Base-by-base conservation (phyloP, 2,329 filamentous ascomycete species). In the Raffaelea deltoideospora region DNA sequence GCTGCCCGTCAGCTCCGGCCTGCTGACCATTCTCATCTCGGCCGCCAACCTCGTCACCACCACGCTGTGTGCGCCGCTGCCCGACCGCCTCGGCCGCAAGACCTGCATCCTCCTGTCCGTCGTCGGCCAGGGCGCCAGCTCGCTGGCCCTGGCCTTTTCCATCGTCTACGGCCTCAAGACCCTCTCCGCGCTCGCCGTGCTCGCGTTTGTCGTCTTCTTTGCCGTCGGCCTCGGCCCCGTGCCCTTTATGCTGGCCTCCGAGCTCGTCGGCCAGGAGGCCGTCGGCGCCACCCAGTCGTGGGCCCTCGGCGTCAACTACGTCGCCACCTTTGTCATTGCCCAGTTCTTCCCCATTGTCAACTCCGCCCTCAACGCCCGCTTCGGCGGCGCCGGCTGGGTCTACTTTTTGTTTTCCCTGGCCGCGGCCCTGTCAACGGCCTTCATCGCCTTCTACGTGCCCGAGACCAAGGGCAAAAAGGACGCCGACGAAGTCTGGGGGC, bases 291-390 rank as follows among this genome's bases (percentile, higher is more conserved):
- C 85, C 1, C 90, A 98, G 55, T 87, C 80, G 40, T 92, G 86
- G 71, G 82, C 79, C 1, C 59, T 96, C 19, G 84, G 76, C 2
- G 79, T 83, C 13, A 96, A 90, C 55, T 96, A 92, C 66, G 66
- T 84, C 20, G 81, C 86, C 1, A 96, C 88, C 0, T 96, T 95
- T 51, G 48, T 93, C 18, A 86, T 98, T 3, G 87, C 88, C 0
- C 86, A 95, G 49, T 93, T 94, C 59, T 95, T 98, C 63, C 88
- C 90, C 0, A 69, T 95, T 17, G 57, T 93, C 42, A 92, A 93
- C 51, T 71, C 74, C 31, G 71, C 69, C 4, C 59, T 95, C 35
- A 87, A 79, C 49, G 53, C 58, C 0, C 50, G 56, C 3, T 54
- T 77, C 10, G 73, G 82, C 0, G 80, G 78, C 0, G 69, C 77